Base-by-base conservation (phyloP, 2,329 filamentous ascomycete genomes). In the Lecanicillium sp. region DNA sequence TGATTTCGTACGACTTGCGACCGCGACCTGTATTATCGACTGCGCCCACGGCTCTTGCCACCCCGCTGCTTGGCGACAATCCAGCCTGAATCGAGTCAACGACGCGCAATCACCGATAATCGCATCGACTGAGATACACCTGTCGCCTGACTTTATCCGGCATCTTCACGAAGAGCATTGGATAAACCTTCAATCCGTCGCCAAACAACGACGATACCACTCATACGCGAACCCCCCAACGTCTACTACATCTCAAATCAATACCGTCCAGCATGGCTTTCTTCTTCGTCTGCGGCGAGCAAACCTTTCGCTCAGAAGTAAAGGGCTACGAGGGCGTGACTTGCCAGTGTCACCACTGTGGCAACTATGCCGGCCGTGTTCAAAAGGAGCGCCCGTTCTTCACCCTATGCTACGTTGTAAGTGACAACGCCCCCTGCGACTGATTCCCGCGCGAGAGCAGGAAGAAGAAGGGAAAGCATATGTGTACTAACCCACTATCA, bases 361-460 rank as follows among this genome's bases (percentile, higher is more conserved):
- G 81, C 44, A 84, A 84, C 69, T 79, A 77, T 65, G 71, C 74
- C 2, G 81, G 71, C 12, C 71, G 69, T 52, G 79, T 83, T 49
- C 71, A 81, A 59, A 83, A 83, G 64, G 75, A 73, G 50, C 74
- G 83, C 51, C 80, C 81, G 35, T 89, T 84, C 83, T 90, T 90
- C 60, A 90, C 86, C 5, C 82, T 90, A 60, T 90, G 86, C 72
- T 89, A 86, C 66, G 67, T 89, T 45, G 79, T 83, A 66, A 59
- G 76, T 69, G 35, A 37, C 35, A 37, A 17, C 26, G n/a, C 21
- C 14, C 8, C 11, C 10, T 4, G 30, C 21, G 23, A 8, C 15
- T 8, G 5, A n/a, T 3, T 3, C 12, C 17, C 2, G 1, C 11
- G 17, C n/a, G 7, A 26, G 17, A n/a, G n/a, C n/a, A n/a, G n/a